These are phyloP conservation scores for Globisporangium parvum DNA, from an alignment of 352 stramenopile genomes.

Conservation along the genomic window DNA sequence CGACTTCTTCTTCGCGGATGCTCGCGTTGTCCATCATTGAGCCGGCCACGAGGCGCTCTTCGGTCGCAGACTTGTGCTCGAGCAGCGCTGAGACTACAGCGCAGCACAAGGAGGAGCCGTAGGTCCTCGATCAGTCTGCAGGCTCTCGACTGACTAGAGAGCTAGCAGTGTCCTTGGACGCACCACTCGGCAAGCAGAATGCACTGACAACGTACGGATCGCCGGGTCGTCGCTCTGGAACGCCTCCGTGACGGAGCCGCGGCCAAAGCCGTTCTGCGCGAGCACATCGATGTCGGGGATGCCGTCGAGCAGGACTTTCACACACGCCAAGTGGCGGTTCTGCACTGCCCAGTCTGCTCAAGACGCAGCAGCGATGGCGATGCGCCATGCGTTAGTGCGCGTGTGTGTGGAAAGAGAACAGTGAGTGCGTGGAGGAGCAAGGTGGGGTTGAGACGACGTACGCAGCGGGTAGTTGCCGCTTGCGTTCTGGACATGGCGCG, in stretches of 20 bases:
- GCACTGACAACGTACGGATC: constrained; percentile 44
- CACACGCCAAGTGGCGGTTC: constrained; percentile 78
- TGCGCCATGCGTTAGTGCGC: not conserved
- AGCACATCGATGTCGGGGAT: constrained; percentile 77
- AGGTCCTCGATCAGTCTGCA: not conserved
- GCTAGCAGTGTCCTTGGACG: not conserved
- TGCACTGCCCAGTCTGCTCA: constrained; percentile 79
- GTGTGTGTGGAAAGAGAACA: not conserved
- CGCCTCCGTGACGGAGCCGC: constrained; percentile 75
- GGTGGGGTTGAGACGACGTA: constrained; percentile 23
- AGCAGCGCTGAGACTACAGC: constrained; percentile 57
- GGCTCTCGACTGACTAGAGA: too few species aligned
- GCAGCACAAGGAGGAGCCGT: constrained; percentile 18
- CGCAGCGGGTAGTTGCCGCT: constrained; percentile 75
- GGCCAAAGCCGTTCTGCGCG: constrained; percentile 74
- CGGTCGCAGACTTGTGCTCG: constrained; percentile 71
- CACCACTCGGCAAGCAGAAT: not conserved
- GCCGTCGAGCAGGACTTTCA: constrained; percentile 64
- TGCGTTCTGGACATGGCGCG: constrained; percentile 56
- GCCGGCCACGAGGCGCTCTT: constrained; percentile 66
- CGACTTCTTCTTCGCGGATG: constrained; percentile 62
- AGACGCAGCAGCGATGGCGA: too few species aligned
- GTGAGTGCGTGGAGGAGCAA: not conserved
- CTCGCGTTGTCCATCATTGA: constrained; percentile 65
- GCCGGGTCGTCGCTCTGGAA: constrained; percentile 82